Conservation (phyloP, 2,329 filamentous ascomycete genomes). For the Diaporthe batatas region DNA sequence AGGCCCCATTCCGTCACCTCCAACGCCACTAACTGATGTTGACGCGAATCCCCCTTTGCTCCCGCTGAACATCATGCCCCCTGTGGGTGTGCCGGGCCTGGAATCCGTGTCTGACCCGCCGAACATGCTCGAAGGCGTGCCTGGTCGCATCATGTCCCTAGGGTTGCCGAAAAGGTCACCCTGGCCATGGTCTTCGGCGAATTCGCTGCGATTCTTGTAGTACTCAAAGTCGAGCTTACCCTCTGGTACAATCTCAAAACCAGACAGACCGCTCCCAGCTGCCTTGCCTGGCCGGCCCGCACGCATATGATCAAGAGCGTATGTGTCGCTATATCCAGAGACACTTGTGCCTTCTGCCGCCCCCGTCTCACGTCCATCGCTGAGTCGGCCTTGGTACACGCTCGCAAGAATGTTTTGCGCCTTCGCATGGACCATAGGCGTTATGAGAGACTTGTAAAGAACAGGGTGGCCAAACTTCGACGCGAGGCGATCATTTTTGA, state of each 20-base stretch:
- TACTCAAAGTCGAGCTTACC: constrained; percentile 89
- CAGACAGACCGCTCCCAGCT: constrained; percentile 62
- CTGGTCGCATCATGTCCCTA: constrained; percentile 70
- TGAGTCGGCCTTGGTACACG: constrained; percentile 85
- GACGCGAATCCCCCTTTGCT: constrained; percentile 48
- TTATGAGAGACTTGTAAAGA: constrained; percentile 88
- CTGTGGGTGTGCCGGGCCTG: constrained; percentile 64
- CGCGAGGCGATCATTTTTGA: constrained; percentile 77
- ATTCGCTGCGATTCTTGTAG: constrained; percentile 91
- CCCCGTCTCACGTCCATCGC: constrained; percentile 73
- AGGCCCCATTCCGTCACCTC: constrained; percentile 24
- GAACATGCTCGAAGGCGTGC: constrained; percentile 68
- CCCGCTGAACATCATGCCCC: constrained; percentile 53
- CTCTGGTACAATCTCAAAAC: constrained; percentile 93
- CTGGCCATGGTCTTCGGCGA: constrained; percentile 88
- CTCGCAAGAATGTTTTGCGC: constrained; percentile 88
- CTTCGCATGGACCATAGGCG: constrained; percentile 94
- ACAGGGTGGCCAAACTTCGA: constrained; percentile 91
- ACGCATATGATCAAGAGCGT: constrained; percentile 84
- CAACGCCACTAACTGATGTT: constrained; percentile 41
- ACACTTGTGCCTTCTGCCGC: constrained; percentile 68
- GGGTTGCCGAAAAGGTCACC: constrained; percentile 75
- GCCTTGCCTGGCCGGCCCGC: constrained; percentile 66
- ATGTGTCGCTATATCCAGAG: constrained; percentile 86
- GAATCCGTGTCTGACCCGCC: constrained; percentile 60